These are phyloP conservation scores for Mallotus japonicus DNA, from an alignment of 441 rosid genomes.

Conservation along the genomic window DNA sequence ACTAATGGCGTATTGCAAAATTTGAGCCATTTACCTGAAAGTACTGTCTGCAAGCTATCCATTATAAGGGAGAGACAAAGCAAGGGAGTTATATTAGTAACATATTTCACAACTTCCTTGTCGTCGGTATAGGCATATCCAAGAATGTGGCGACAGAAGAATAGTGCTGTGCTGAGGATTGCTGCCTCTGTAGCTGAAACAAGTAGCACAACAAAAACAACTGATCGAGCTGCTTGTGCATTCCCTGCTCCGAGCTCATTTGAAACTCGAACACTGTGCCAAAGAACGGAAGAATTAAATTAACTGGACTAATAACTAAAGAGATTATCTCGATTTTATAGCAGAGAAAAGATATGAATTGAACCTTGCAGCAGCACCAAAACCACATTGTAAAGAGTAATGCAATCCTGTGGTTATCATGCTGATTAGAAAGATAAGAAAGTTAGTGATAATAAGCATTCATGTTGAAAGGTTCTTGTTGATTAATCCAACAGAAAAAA, in stretches of 20 bases:
- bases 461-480: neutral
- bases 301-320: neutral
- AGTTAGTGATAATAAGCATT: neutral
- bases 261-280: slow-evolving; percentile 50
- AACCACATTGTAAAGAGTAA: slow-evolving; percentile 41
- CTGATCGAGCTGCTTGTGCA: slow-evolving; percentile 41
- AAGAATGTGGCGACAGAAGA: slow-evolving; percentile 31
- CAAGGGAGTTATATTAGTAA: slow-evolving; percentile 38
- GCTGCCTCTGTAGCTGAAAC: slow-evolving; percentile 36
- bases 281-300: neutral
- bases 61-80: slow-evolving; percentile 37
- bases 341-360: neutral
- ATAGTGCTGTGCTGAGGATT: slow-evolving; percentile 36
- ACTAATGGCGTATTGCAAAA: no score
- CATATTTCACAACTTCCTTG: slow-evolving; percentile 40
- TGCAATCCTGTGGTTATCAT: slow-evolving; percentile 42
- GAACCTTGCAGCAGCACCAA: slow-evolving; percentile 63
- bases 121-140: slow-evolving; percentile 48
- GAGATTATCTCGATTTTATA: neutral
- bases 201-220: slow-evolving; percentile 28
- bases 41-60: slow-evolving; percentile 44
- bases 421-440: slow-evolving; percentile 30
- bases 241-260: slow-evolving; percentile 61
- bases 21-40: slow-evolving; percentile 37
- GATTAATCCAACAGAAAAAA: neutral